Conservation (phyloP, 2,329 filamentous ascomycete species). For the Blastomyces silverae region DNA sequence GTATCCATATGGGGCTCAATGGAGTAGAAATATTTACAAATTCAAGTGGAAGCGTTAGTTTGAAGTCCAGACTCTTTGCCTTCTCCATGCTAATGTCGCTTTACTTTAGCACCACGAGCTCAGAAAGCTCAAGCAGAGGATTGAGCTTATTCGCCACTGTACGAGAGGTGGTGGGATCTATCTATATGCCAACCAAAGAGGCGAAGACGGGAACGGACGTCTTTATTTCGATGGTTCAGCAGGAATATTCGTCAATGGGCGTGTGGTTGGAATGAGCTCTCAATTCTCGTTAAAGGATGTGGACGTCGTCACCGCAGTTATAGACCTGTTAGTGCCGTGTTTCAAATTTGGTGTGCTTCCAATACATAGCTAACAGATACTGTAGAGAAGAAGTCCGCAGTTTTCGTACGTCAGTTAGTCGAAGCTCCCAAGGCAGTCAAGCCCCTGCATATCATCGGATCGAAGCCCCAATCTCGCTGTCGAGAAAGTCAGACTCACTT, state of each 20-base stretch:
- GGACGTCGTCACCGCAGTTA: slow-evolving; percentile 56
- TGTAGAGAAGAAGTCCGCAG: slow-evolving; percentile 55
- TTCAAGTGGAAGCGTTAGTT: slow-evolving; percentile 39
- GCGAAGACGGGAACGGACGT: slow-evolving; percentile 51
- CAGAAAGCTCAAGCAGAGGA: slow-evolving; percentile 56
- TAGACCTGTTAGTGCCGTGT: slow-evolving; percentile 46
- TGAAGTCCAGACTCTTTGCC: not conserved
- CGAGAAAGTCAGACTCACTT: slow-evolving; percentile 21
- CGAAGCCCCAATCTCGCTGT: slow-evolving; percentile 27
- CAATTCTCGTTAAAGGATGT: slow-evolving; percentile 50
- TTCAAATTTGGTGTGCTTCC: not conserved
- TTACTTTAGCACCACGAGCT: slow-evolving; percentile 53
- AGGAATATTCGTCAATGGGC: slow-evolving; percentile 56
- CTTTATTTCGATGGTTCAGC: slow-evolving; percentile 53
- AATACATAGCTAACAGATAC: not conserved
- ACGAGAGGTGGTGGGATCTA: slow-evolving; percentile 39
- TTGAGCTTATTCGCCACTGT: slow-evolving; percentile 13
- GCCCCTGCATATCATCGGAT: slow-evolving; percentile 28
- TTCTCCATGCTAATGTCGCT: slow-evolving; percentile 4
- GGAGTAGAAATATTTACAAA: slow-evolving; percentile 67
- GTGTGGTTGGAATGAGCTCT: slow-evolving; percentile 26
- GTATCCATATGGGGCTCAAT: slow-evolving; percentile 54
- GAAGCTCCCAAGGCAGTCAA: slow-evolving; percentile 28
- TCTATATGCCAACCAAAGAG: slow-evolving; percentile 54
- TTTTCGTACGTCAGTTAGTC: slow-evolving; percentile 24